Conservation (phyloP, 2,329 filamentous ascomycete species). For the Ceratocystis huliohia region DNA sequence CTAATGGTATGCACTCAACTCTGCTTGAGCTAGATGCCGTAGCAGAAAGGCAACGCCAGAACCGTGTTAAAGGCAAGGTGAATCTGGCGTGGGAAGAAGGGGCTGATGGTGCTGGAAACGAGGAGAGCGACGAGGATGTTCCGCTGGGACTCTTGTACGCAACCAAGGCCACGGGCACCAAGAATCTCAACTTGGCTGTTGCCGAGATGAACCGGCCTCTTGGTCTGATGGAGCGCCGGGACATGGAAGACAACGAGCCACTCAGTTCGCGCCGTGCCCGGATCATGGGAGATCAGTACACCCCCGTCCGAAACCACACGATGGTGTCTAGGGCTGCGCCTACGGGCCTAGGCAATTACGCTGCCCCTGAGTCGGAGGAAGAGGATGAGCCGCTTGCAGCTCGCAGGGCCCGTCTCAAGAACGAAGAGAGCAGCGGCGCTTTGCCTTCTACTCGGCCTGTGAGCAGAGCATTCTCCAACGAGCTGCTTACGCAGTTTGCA, state of each 20-base stretch:
- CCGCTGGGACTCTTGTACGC: conserved; percentile 73
- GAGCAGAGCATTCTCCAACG: conserved; percentile 53
- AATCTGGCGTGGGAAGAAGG: conserved; percentile 82
- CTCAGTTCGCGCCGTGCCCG: conserved; percentile 64
- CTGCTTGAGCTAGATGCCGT: conserved; percentile 83
- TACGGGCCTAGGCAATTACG: conserved; percentile 25
- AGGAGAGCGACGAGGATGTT: conserved; percentile 66
- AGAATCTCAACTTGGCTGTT: conserved; percentile 35
- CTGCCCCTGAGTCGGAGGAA: conserved; percentile 35
- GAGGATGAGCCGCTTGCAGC: conserved; percentile 31
- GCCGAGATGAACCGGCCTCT: conserved; percentile 51
- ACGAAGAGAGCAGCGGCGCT: conserved; percentile 25
- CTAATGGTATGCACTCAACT: conserved; percentile 79
- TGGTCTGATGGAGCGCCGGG: conserved; percentile 65
- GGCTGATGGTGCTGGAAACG: conserved; percentile 33
- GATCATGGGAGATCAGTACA: conserved; percentile 50
- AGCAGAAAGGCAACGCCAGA: conserved; percentile 66
- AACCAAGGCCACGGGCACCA: conserved; percentile 41
- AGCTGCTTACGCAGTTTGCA: conserved; percentile 53
- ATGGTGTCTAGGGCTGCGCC: conserved; percentile 30
- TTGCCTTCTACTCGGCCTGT: conserved; percentile 46
- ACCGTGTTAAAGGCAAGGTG: conserved; percentile 61
- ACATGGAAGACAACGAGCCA: conserved; percentile 86
- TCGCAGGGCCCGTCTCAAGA: conserved; percentile 15
- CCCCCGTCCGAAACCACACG: conserved; percentile 26